Percentiles rank a stretch among this genome's conserved stretches.
Evolutionary conservation across 2,329 filamentous ascomycete genomes (phyloP).

Genomic region (Pyricularia pennisetigena): DNA sequence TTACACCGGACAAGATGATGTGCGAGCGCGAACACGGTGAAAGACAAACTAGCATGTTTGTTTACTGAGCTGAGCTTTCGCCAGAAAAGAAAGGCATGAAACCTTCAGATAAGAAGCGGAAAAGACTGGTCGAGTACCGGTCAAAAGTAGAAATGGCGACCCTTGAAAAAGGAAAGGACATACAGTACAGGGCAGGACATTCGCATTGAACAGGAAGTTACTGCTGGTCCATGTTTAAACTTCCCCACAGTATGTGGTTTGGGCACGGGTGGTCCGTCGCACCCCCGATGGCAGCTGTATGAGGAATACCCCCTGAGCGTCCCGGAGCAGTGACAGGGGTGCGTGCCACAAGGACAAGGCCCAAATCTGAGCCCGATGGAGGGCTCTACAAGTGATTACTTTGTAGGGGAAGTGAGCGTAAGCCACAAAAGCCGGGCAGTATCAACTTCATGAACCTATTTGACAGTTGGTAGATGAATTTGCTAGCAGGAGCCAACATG

Average conservation of each 20-base stretch:
- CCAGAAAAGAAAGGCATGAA: background rate
- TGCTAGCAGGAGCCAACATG: no score
- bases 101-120: background rate
- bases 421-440: no score
- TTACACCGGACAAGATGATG: background rate
- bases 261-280: background rate
- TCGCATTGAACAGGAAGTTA: background rate
- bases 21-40: background rate
- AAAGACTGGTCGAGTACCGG: background rate
- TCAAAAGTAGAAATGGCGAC: background rate
- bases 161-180: background rate
- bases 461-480: no score
- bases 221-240: background rate
- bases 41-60: background rate
- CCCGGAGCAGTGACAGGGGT: background rate
- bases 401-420: no score
- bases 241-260: background rate
- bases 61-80: background rate
- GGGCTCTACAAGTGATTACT: background rate
- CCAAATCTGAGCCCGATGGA: background rate
- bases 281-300: constrained; percentile 1
- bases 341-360: background rate
- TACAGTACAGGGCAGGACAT: background rate
- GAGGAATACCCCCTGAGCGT: constrained; percentile 1
- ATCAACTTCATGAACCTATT: no score